Evolutionary conservation across 2,329 filamentous ascomycete genomes (phyloP).

Genomic region (Cryphonectria carpinicola): DNA sequence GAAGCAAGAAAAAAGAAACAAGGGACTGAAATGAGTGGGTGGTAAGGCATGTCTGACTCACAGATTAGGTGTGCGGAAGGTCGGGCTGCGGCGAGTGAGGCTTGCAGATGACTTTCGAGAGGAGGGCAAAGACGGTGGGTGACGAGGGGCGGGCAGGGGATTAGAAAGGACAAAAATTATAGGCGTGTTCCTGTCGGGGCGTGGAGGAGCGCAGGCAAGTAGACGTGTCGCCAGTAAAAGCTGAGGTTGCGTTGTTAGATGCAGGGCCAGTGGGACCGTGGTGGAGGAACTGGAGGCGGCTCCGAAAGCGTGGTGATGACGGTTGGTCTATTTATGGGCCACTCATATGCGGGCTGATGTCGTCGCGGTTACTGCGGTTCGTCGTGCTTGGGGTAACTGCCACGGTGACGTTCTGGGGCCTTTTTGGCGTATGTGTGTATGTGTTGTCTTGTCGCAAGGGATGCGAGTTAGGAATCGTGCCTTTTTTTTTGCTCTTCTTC

Average conservation of each 20-base stretch:
- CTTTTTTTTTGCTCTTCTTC: neutral
- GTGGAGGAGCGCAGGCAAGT: constrained; percentile 30
- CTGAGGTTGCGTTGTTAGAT: constrained; percentile 24
- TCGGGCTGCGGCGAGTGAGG: constrained; percentile 29
- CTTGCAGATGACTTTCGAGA: constrained; percentile 18
- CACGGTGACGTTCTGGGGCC: constrained; percentile 11
- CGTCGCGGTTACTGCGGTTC: constrained; percentile 20
- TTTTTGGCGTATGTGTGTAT: constrained; percentile 6
- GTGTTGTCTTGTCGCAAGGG: constrained; percentile 25
- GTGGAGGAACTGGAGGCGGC: constrained; percentile 33
- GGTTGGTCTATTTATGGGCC: constrained; percentile 30
- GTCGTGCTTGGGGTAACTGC: constrained; percentile 4
- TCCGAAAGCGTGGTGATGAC: constrained; percentile 33
- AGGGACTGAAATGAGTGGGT: constrained; percentile 24
- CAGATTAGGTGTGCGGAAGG: constrained; percentile 29
- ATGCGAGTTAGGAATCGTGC: constrained; percentile 9
- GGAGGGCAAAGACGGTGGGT: constrained; percentile 24
- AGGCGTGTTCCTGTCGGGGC: constrained; percentile 34
- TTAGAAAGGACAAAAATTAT: constrained; percentile 34
- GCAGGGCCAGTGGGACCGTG: constrained; percentile 27
- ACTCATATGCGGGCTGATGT: constrained; percentile 28
- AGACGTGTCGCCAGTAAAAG: constrained; percentile 31
- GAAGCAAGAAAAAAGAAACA: neutral
- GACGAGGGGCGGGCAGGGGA: constrained; percentile 32
- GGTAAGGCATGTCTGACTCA: constrained; percentile 36